Evolutionary conservation across 306 rosid genomes (phyloP), one percentile per base, ranked within the genome.

Genomic region (Prunus kanzakura): DNA sequence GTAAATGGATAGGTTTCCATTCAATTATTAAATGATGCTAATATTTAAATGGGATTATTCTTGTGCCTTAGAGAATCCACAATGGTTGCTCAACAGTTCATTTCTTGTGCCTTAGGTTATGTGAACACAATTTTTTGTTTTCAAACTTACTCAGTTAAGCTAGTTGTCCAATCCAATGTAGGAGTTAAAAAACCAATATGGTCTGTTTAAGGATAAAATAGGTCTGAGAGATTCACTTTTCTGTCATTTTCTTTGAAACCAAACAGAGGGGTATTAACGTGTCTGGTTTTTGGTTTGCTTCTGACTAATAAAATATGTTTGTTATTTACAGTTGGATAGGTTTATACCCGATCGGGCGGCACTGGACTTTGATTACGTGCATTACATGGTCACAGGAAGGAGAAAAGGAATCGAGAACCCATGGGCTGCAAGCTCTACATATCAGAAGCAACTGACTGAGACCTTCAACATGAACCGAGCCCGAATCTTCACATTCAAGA

Each of bases 401-500:
- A 78, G 64, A 64, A 85, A 85, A 8, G 56, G 56, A 55, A 57
- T 82, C 64, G 87, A 82, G 73, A 89, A 85, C 67, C 80, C 81
- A 35, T 35, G 41, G 1, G 30, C 32, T 29, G 23, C 64, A 49
- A 78, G 70, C 60, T 70, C 84, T 0, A 83, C 88, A 1, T 85
- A 86, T 56, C 86, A 41, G 65, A 80, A 79, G 77, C 78, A 47
- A 15, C 80, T 87, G 41, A 82, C 84, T 0, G 90, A 86, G 64
- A 76, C 87, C 4, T 66, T 77, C 61, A 84, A 90, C 84, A 90
- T 90, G 84, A 79, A 84, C 67, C 73, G 86, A 4, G 79, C 87
- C 4, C 78, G 89, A 67, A 89, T 87, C 69, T 83, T 89, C 67
- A 88, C 91, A 25, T 85, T 87, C 89, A 89, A 83, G 91, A 85